These are phyloP conservation scores for Phytophthora boehmeriae DNA, from an alignment of 352 stramenopile species.

Conservation along the genomic window DNA sequence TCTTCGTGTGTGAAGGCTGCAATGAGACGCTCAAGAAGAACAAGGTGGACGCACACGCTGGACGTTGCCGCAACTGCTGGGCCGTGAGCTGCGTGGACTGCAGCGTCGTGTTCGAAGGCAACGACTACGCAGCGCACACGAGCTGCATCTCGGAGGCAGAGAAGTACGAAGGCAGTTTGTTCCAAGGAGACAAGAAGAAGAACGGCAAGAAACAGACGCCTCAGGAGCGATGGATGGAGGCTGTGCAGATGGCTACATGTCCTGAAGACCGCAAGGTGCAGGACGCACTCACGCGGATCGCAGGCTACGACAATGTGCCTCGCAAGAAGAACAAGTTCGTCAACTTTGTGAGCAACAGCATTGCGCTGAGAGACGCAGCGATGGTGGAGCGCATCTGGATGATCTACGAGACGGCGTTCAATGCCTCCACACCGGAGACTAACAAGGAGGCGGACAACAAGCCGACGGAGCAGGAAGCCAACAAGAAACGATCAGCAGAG, in stretches of 20 bases:
- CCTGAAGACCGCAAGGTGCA: constrained; percentile 59
- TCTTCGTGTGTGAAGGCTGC: constrained; percentile 88
- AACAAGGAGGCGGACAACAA: constrained; percentile 6
- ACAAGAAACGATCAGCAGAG: constrained; percentile 55
- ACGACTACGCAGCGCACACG: constrained; percentile 89
- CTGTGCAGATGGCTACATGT: constrained; percentile 62
- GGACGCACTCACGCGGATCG: constrained; percentile 77
- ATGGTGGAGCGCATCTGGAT: constrained; percentile 73
- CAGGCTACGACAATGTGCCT: constrained; percentile 90
- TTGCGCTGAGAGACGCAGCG: constrained; percentile 52
- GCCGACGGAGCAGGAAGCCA: constrained; percentile 10
- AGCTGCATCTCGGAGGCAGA: constrained; percentile 94
- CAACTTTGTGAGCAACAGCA: constrained; percentile 91
- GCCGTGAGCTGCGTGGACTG: constrained; percentile 95
- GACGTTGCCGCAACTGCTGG: constrained; percentile 88
- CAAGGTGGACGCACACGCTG: constrained; percentile 91
- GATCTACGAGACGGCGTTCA: constrained; percentile 73
- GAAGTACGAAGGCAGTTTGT: constrained; percentile 93
- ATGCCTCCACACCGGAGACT: constrained; percentile 37
- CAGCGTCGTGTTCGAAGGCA: constrained; percentile 89
- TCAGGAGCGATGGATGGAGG: constrained; percentile 89
- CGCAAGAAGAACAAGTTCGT: constrained; percentile 94
- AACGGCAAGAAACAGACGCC: constrained; percentile 76
- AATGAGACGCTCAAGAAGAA: constrained; percentile 95
- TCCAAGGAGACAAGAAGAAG: constrained; percentile 64